Conservation (phyloP, 495 filamentous ascomycete genomes). For the Xylaria flabelliformis region DNA sequence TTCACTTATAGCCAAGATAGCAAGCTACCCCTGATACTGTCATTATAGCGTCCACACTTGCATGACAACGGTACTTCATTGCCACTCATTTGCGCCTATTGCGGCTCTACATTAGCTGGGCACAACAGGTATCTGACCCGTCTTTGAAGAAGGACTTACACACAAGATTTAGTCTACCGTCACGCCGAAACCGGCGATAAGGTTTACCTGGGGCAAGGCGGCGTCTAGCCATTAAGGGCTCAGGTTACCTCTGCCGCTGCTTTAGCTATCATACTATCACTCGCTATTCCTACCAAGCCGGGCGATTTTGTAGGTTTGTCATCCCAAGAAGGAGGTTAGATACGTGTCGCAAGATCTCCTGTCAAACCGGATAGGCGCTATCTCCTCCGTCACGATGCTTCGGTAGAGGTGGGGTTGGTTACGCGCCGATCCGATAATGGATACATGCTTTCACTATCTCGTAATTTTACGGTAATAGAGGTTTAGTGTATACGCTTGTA, state of each 20-base stretch:
- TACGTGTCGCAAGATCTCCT: conserved; percentile 20
- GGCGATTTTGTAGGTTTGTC: neutral
- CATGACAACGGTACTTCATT: conserved; percentile 1
- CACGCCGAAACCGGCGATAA: conserved; percentile 28
- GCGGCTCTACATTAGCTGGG: neutral
- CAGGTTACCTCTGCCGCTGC: conserved; percentile 5
- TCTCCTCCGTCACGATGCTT: neutral
- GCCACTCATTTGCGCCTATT: conserved; percentile 4
- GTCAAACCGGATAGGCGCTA: conserved; percentile 3
- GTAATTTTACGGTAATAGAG: conserved; percentile 7
- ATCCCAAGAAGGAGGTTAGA: neutral
- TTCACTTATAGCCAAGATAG: neutral
- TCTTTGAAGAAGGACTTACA: neutral
- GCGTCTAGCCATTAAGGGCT: neutral
- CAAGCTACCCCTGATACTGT: conserved; percentile 10
- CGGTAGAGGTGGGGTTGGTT: conserved; percentile 12
- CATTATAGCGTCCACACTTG: conserved; percentile 12
- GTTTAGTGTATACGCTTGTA: neutral
- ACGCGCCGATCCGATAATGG: conserved; percentile 16
- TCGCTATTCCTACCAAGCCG: neutral
- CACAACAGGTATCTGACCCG: neutral
- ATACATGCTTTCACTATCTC: conserved; percentile 11
- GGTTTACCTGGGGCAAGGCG: neutral
- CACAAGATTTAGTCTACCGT: neutral
- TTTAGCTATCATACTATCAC: conserved; percentile 19